phyloP scores from a whole-genome alignment of 805 yeast species.

The Starmerella scarabaei region DNA sequence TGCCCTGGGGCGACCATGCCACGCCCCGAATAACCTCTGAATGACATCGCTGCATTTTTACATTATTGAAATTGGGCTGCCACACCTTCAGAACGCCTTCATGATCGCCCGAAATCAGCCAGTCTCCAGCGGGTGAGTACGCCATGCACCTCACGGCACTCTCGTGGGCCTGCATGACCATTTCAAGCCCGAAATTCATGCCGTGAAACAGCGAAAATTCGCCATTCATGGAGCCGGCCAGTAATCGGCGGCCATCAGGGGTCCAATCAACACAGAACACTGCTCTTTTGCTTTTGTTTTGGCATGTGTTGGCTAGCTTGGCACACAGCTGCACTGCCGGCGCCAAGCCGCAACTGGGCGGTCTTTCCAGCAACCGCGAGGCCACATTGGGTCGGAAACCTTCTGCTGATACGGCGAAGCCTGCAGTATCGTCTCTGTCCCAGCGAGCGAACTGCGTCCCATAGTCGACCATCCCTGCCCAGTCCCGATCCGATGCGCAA shows the following conservation, averaged over 20 bases:
- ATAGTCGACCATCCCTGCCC: conserved; percentile 8
- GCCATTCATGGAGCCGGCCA: conserved; percentile 85
- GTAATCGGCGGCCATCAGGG: conserved; percentile 82
- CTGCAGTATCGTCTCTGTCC: conserved; percentile 34
- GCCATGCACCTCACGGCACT: conserved; percentile 65
- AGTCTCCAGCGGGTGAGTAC: conserved; percentile 83
- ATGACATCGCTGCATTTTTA: conserved; percentile 60
- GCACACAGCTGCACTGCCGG: conserved; percentile 54
- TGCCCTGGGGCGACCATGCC: conserved; percentile 79
- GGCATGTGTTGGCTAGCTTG: conserved; percentile 79
- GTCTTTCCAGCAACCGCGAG: conserved; percentile 44
- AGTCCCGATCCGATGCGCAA: background rate
- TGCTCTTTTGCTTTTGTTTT: conserved; percentile 84
- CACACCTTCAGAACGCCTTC: conserved; percentile 85
- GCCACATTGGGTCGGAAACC: conserved; percentile 43
- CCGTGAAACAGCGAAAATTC: conserved; percentile 98
- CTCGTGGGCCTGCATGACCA: conserved; percentile 98
- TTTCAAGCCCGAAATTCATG: conserved; percentile 84
- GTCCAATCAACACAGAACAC: conserved; percentile 90
- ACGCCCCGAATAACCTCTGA: conserved; percentile 75
- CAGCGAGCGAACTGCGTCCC: conserved; percentile 63
- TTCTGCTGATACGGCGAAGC: conserved; percentile 12
- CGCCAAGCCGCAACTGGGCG: conserved; percentile 47
- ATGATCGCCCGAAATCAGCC: conserved; percentile 90
- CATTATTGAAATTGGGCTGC: conserved; percentile 97